These are phyloP conservation scores for Ustilago lituana DNA, from an alignment of 1,284 basidiomycete genomes.

Conservation along the genomic window DNA sequence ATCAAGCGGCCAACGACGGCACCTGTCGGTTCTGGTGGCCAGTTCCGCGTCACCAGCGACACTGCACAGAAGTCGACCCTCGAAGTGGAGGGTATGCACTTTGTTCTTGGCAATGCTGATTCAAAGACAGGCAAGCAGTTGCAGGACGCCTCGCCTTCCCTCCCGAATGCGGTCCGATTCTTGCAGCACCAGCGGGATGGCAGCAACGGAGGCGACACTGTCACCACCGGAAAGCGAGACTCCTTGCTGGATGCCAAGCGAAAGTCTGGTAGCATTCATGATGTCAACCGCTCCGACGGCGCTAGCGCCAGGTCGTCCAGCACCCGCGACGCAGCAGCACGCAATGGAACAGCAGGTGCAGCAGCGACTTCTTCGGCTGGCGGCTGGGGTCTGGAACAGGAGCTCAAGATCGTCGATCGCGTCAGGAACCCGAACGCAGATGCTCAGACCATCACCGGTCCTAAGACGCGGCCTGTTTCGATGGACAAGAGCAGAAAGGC, in stretches of 20 bases:
- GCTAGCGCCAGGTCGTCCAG: conserved; percentile 3
- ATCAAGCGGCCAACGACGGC: conserved; percentile 45
- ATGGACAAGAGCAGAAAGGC: conserved; percentile 29
- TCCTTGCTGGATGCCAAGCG: conserved; percentile 6
- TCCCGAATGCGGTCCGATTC: conserved; percentile 44
- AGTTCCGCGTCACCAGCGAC: conserved; percentile 16
- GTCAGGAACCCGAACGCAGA: conserved; percentile 8
- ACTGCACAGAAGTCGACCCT: conserved; percentile 23
- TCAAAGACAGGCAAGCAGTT: conserved; percentile 6
- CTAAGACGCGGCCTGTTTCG: conserved; percentile 17
- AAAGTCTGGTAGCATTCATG: conserved; percentile 7
- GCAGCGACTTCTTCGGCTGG: not conserved
- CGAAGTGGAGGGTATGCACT: conserved; percentile 43
- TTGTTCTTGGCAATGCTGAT: conserved; percentile 32
- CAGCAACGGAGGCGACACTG: not conserved
- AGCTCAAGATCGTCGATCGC: conserved; percentile 38
- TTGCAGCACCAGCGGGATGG: conserved; percentile 19
- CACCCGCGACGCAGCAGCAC: not conserved
- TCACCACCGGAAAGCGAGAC: conserved; percentile 12
- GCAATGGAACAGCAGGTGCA: not conserved
- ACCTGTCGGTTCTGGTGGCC: conserved; percentile 25
- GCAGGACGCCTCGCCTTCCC: conserved; percentile 21
- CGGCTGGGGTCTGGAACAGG: conserved; percentile 43
- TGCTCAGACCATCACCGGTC: not conserved
- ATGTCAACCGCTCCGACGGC: conserved; percentile 7